phyloP scores from a whole-genome alignment of 208 protist species.

The Lotmaria passim region DNA sequence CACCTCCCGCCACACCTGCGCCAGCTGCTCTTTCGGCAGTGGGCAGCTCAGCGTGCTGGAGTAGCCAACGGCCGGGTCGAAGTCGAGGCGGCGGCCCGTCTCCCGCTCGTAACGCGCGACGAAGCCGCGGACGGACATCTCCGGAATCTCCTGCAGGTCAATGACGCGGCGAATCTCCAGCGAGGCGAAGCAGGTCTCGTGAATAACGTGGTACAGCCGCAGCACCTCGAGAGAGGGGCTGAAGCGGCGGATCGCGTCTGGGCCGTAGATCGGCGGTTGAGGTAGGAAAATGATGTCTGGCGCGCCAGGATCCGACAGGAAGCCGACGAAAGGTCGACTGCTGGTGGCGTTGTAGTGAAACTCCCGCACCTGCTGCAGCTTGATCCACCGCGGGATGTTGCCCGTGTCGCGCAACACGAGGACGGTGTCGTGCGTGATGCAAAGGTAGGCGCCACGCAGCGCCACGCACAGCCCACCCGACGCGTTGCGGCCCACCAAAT shows the following conservation, averaged over 20 bases:
- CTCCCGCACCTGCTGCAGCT: constrained; percentile 49
- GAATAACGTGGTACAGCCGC: constrained; percentile 43
- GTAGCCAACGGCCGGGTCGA: constrained; percentile 38
- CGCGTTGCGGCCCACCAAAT: constrained; percentile 54
- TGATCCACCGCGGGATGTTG: constrained; percentile 66
- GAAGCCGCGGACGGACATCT: constrained; percentile 34
- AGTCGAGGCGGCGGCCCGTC: constrained; percentile 40
- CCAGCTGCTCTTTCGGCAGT: constrained; percentile 66
- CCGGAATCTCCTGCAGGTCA: constrained; percentile 37
- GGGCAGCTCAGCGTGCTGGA: constrained; percentile 54
- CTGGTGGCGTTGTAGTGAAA: constrained; percentile 58
- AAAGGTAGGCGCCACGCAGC: constrained; percentile 53
- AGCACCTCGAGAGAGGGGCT: constrained; percentile 43
- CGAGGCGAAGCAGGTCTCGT: constrained; percentile 64
- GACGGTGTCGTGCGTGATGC: constrained; percentile 74
- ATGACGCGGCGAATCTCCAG: constrained; percentile 51
- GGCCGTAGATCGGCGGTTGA: constrained; percentile 55
- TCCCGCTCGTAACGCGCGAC: constrained; percentile 36
- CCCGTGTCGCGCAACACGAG: constrained; percentile 62
- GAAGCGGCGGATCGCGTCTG: constrained; percentile 43
- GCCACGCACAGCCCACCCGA: constrained; percentile 39
- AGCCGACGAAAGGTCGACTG: constrained; percentile 56
- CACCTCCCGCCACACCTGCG: constrained; percentile 60
- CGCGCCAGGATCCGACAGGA: constrained; percentile 53
- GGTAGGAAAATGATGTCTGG: constrained; percentile 73